A percentile compares a stretch with the other conserved stretches of the same genome.
Evolutionary conservation across 495 filamentous ascomycete genomes (phyloP).

Genomic region (Aspergillus incahuasiensis): DNA sequence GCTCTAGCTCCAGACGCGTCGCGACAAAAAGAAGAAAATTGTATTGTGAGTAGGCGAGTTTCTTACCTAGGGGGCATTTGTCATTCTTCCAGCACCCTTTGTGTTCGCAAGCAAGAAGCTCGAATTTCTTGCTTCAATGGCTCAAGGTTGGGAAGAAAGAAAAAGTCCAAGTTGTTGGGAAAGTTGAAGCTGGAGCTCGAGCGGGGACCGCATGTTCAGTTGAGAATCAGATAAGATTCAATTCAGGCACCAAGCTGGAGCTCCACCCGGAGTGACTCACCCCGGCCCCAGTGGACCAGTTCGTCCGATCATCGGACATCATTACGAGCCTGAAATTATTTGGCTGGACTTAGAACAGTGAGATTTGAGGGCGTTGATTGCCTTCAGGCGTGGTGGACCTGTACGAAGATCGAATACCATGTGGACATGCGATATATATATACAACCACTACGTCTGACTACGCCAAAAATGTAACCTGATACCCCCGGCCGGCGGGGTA

Average conservation of each 20-base stretch:
- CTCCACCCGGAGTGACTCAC: neutral
- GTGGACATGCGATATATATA: no score
- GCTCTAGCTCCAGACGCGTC: neutral
- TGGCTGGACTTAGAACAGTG: no score
- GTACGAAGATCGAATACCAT: no score
- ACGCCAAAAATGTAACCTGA: no score
- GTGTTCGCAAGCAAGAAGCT: neutral
- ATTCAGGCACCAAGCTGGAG: neutral
- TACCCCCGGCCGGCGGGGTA: no score
- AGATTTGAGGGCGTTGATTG: no score
- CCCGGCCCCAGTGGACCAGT: neutral
- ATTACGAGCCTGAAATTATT: no score
- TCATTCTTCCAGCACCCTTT: neutral
- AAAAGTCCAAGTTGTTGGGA: neutral
- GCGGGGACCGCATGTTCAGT: neutral
- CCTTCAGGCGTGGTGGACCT: no score
- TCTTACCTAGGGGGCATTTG: neutral
- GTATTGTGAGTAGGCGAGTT: no score
- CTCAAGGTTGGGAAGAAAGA: neutral
- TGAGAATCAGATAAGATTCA: neutral
- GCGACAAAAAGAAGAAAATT: neutral
- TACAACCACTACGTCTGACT: no score
- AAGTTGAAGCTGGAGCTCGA: neutral
- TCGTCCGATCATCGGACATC: neutral
- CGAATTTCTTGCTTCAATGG: neutral